A percentile compares a stretch with the other conserved stretches of the same genome.
Conservation (phyloP, 345 rosid species). For the Kandelia obovata region DNA sequence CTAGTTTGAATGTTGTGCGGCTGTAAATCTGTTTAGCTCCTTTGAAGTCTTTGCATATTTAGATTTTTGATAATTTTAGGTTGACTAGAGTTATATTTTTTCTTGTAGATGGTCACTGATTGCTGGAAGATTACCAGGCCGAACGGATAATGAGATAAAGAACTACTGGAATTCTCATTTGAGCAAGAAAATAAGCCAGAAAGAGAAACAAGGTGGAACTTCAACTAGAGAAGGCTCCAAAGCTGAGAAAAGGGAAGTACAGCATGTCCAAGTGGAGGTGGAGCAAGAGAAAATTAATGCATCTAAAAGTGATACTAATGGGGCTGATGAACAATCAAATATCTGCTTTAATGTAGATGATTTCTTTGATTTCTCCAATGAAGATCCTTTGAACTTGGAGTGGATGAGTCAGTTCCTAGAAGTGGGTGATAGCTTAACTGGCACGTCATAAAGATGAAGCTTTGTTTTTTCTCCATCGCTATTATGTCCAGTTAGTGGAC, state of each 20-base stretch:
- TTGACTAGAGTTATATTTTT: background rate
- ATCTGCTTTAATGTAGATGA: conserved; percentile 42
- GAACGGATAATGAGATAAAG: conserved; percentile 76
- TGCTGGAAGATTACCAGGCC: conserved; percentile 68
- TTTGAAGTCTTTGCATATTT: background rate
- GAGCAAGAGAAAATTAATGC: conserved; percentile 5
- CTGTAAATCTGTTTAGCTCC: no score
- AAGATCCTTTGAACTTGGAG: conserved; percentile 43
- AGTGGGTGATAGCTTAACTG: background rate
- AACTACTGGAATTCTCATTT: conserved; percentile 81
- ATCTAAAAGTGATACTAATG: background rate
- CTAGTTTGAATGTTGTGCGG: no score
- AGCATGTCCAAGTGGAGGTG: conserved; percentile 4
- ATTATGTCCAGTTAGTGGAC: background rate
- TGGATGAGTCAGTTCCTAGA: conserved; percentile 34
- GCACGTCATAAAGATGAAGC: background rate
- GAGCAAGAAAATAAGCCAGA: conserved; percentile 54
- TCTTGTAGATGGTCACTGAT: conserved; percentile 62
- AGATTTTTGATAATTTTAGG: background rate
- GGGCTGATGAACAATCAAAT: conserved; percentile 30
- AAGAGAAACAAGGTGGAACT: conserved; percentile 28
- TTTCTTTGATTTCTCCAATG: conserved; percentile 67
- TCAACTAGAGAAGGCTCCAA: conserved; percentile 13
- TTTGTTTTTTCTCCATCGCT: background rate
- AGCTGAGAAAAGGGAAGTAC: conserved; percentile 7